A percentile compares a stretch with the other conserved stretches of the same genome.
Evolutionary conservation across 2,329 filamentous ascomycete genomes (phyloP).

Genomic region (Balansia obtecta): DNA sequence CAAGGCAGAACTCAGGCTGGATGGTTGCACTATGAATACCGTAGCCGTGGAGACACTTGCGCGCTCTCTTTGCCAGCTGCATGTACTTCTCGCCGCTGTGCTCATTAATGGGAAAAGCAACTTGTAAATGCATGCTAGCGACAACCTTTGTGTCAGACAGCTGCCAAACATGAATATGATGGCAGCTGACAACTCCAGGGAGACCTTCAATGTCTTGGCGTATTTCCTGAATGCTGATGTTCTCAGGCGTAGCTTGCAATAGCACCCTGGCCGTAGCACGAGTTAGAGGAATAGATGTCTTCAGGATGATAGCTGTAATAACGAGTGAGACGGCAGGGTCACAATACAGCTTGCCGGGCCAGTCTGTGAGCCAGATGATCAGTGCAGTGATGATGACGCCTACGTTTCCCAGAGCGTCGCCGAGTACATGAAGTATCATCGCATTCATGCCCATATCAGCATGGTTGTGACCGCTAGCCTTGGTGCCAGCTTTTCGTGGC

Average conservation of each 20-base stretch:
- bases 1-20: constrained; percentile 74
- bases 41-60: constrained; percentile 84
- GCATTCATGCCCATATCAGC: constrained; percentile 92
- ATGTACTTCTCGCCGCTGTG: constrained; percentile 75
- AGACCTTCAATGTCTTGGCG: constrained; percentile 81
- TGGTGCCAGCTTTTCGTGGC: constrained; percentile 47
- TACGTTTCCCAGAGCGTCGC: constrained; percentile 76
- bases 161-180: constrained; percentile 97
- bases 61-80: constrained; percentile 70
- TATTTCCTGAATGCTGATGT: constrained; percentile 80
- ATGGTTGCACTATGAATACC: constrained; percentile 97
- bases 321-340: constrained; percentile 88
- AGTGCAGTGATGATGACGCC: constrained; percentile 75
- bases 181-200: constrained; percentile 76
- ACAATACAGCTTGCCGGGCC: constrained; percentile 70
- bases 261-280: constrained; percentile 75
- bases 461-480: constrained; percentile 64
- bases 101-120: constrained; percentile 79
- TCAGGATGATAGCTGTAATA: constrained; percentile 71
- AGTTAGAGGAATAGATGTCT: constrained; percentile 66
- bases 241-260: constrained; percentile 83
- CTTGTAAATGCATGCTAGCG: constrained; percentile 85
- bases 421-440: constrained; percentile 64
- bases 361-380: constrained; percentile 83
- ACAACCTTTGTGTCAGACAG: constrained; percentile 90